Percentiles rank a stretch among this genome's conserved stretches.
These are phyloP conservation scores for Penicillium sp. DNA, from an alignment of 2,329 filamentous ascomycete genomes.

Conservation along the genomic window DNA sequence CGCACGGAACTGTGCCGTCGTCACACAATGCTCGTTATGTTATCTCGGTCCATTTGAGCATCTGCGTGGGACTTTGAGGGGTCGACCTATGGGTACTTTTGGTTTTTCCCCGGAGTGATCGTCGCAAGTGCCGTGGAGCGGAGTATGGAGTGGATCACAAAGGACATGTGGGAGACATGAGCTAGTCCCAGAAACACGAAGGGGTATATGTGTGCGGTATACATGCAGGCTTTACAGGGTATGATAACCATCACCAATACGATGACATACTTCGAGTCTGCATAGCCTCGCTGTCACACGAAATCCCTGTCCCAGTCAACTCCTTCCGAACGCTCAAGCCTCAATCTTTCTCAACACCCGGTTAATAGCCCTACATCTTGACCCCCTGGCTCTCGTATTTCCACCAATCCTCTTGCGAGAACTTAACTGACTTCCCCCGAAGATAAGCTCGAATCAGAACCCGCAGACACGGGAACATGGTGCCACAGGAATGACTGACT, in stretches of 20 bases:
- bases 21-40: conserved; percentile 8
- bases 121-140: not conserved
- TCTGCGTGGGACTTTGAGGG: not conserved
- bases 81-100: not conserved
- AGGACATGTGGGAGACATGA: not conserved
- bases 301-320: not conserved
- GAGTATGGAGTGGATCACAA: not conserved
- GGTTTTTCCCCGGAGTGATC: not conserved
- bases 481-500: conserved; percentile 1
- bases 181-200: not conserved
- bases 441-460: not conserved
- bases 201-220: not conserved
- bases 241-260: not conserved
- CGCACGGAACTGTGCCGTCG: not conserved
- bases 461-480: conserved; percentile 2
- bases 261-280: not conserved
- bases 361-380: not conserved
- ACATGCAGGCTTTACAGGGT: not conserved
- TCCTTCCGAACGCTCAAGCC: conserved; percentile 7
- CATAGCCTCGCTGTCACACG: not conserved
- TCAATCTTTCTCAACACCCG: not conserved
- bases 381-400: not conserved
- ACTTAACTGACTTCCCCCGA: not conserved
- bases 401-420: conserved; percentile 7
- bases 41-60: not conserved